A percentile compares a stretch with the other conserved stretches of the same genome.
Evolutionary conservation across 2,329 filamentous ascomycete species (phyloP).

Genomic region (Pestalotiopsis fici): DNA sequence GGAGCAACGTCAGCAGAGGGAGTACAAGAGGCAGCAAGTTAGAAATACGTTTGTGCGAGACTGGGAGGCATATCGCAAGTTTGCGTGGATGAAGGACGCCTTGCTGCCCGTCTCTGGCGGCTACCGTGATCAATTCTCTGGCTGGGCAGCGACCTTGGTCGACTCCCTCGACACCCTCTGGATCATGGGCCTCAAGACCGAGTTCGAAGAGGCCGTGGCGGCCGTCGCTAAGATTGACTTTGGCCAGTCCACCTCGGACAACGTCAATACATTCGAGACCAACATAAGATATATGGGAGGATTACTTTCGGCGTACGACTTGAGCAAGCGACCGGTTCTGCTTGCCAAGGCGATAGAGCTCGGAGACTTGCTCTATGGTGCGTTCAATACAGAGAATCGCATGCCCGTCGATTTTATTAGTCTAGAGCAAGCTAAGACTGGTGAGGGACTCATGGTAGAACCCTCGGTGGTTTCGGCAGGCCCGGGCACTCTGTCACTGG

Average conservation of each 20-base stretch:
- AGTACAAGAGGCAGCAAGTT: constrained; percentile 33
- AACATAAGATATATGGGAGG: constrained; percentile 47
- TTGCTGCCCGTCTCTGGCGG: constrained; percentile 44
- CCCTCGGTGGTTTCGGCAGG: constrained; percentile 42
- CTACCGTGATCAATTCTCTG: constrained; percentile 45
- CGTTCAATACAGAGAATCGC: constrained; percentile 45
- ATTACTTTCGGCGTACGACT: constrained; percentile 39
- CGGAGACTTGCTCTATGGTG: constrained; percentile 45
- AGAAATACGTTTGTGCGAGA: constrained; percentile 33
- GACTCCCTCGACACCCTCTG: constrained; percentile 52
- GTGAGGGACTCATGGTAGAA: constrained; percentile 34
- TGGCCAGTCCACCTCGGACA: constrained; percentile 31
- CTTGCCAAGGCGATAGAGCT: constrained; percentile 44
- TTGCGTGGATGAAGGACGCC: constrained; percentile 51
- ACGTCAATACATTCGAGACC: constrained; percentile 45
- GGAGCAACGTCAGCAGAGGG: constrained; percentile 22
- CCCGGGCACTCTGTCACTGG: constrained; percentile 68
- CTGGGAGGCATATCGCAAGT: constrained; percentile 45
- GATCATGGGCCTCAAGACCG: constrained; percentile 50
- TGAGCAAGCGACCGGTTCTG: constrained; percentile 38
- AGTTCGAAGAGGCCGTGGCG: constrained; percentile 48
- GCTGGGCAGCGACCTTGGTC: constrained; percentile 54
- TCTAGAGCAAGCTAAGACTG: constrained; percentile 39
- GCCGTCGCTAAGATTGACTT: constrained; percentile 49
- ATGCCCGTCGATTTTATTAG: constrained; percentile 50